phyloP scores from a whole-genome alignment of 2,329 filamentous ascomycete genomes.

The Periconia digitata region DNA sequence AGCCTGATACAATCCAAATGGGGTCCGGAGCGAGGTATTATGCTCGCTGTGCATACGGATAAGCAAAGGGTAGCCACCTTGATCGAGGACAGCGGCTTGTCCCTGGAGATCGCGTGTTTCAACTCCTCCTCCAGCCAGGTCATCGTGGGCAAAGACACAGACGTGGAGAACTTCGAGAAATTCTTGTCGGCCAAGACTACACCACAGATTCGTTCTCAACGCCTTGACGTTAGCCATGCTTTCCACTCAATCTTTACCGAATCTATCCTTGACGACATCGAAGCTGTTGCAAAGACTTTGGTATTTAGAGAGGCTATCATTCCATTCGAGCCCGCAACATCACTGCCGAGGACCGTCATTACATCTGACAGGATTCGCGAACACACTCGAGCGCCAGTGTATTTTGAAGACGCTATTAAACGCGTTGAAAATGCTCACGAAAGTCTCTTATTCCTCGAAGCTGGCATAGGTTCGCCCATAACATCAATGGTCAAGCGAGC shows the following conservation, averaged over 20 bases:
- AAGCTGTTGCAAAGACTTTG: too few relatives aligned
- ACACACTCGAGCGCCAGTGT: too few relatives aligned
- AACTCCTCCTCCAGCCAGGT: conserved; percentile 43
- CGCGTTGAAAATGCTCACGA: too few relatives aligned
- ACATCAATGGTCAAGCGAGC: too few relatives aligned
- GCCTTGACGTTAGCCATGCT: conserved; percentile 20
- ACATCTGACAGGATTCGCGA: too few relatives aligned
- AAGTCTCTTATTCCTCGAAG: too few relatives aligned
- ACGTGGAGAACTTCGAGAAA: conserved; percentile 14
- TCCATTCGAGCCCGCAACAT: too few relatives aligned
- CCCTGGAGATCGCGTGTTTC: conserved; percentile 47
- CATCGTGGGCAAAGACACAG: conserved; percentile 31
- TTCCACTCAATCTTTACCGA: conserved; percentile 31
- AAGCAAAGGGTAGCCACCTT: conserved; percentile 5
- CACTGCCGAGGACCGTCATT: too few relatives aligned
- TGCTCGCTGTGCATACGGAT: conserved; percentile 27
- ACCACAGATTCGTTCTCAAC: conserved; percentile 11
- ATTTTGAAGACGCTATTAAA: too few relatives aligned
- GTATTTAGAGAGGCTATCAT: too few relatives aligned
- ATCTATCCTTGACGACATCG: conserved; percentile 18
- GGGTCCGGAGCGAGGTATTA: conserved; percentile 39
- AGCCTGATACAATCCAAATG: conserved; percentile 34
- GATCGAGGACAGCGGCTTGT: conserved; percentile 26
- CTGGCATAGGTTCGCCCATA: too few relatives aligned
- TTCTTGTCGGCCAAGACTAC: too few relatives aligned